Evolutionary conservation across 768 basidiomycete species (phyloP).

Genomic region (Boletus pseudopeckii): DNA sequence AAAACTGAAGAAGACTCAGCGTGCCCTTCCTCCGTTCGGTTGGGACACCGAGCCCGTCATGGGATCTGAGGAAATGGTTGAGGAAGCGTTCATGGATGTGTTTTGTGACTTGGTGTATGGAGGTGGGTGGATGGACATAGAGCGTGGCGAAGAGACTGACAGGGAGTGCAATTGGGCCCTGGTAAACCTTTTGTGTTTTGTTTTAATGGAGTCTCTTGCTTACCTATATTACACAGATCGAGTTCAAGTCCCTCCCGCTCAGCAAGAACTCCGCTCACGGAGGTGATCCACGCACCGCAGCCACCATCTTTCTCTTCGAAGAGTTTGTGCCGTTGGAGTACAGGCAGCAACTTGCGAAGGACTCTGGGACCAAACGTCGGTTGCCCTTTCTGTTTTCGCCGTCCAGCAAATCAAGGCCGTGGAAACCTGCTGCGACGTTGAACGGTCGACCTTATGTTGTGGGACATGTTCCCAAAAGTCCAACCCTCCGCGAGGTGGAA

Average conservation of each 20-base stretch:
- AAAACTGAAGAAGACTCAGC: constrained; percentile 80
- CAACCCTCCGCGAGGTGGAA: constrained; percentile 62
- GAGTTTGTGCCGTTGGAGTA: constrained; percentile 92
- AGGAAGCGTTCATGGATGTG: constrained; percentile 87
- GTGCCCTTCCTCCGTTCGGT: constrained; percentile 73
- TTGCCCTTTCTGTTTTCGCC: constrained; percentile 67
- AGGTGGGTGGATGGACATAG: constrained; percentile 81
- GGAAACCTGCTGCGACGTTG: constrained; percentile 80
- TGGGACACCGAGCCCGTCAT: constrained; percentile 89
- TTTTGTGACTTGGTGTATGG: constrained; percentile 81
- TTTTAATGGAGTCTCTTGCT: neutral
- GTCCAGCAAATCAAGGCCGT: constrained; percentile 46
- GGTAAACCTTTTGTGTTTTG: constrained; percentile 44
- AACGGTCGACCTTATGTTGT: constrained; percentile 75
- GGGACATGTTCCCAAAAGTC: constrained; percentile 53
- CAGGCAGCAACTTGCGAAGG: constrained; percentile 64
- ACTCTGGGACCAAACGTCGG: constrained; percentile 52
- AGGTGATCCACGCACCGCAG: constrained; percentile 67
- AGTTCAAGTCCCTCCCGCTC: constrained; percentile 76
- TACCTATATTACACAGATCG: constrained; percentile 54
- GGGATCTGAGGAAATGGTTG: constrained; percentile 76
- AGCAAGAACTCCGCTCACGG: constrained; percentile 16
- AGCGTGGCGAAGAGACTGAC: constrained; percentile 67
- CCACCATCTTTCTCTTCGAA: constrained; percentile 80
- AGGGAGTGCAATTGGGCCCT: constrained; percentile 91